Conservation (phyloP, 176 grass and related monocot species). For the Thalia dealbata region DNA sequence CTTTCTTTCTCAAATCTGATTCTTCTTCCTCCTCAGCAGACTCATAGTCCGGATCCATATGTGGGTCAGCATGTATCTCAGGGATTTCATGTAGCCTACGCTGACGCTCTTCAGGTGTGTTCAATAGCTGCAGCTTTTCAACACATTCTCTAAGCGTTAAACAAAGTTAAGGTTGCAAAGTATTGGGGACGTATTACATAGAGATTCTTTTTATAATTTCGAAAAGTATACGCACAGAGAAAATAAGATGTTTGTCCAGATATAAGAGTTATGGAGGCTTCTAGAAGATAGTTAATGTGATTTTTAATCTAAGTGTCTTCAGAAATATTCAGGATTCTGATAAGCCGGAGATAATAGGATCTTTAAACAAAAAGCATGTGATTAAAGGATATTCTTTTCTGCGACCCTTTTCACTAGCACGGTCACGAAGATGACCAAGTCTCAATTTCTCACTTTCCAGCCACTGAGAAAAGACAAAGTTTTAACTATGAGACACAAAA, state of each 20-base stretch:
- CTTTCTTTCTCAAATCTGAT: slow-evolving; percentile 52
- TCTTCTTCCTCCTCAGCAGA: slow-evolving; percentile 87
- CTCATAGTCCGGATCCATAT: slow-evolving; percentile 94
- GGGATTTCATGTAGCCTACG: slow-evolving; percentile 75
- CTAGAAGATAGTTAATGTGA: neutral
- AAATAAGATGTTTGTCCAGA: neutral
- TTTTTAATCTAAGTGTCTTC: neutral
- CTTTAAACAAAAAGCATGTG: slow-evolving; percentile 6
- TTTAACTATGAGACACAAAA: neutral
- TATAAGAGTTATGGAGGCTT: neutral
- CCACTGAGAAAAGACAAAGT: slow-evolving; percentile 50
- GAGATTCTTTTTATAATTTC: neutral
- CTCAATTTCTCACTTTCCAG: slow-evolving; percentile 90
- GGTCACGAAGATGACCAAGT: slow-evolving; percentile 88
- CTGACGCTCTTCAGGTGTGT: slow-evolving; percentile 67
- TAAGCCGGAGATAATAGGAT: neutral
- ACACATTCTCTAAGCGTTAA: slow-evolving; percentile 94
- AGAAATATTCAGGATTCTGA: neutral
- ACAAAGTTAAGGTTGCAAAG: slow-evolving; percentile 28
- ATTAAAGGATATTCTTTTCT: slow-evolving; percentile 99
- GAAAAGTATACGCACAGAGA: neutral
- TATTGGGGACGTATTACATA: neutral
- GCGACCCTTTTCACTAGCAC: slow-evolving; percentile 89
- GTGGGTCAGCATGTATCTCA: slow-evolving; percentile 83
- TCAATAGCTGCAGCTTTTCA: slow-evolving; percentile 82